These are phyloP conservation scores for Fonsecaea multimorphosa DNA, from an alignment of 2,329 filamentous ascomycete species.

Conservation along the genomic window DNA sequence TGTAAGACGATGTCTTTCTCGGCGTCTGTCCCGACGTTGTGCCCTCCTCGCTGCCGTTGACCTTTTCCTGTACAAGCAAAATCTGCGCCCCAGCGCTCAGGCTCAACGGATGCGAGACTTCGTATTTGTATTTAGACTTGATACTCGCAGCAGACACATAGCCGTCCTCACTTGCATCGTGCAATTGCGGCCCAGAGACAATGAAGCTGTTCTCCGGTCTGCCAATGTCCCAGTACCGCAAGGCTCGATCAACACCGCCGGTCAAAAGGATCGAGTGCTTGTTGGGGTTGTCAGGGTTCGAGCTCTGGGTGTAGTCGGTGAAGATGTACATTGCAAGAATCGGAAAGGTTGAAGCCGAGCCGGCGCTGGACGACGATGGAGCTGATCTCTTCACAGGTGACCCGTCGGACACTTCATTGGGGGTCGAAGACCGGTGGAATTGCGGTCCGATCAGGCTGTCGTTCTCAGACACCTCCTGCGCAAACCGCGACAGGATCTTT, in stretches of 20 bases:
- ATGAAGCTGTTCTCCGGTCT: constrained; percentile 78
- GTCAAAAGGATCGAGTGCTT: constrained; percentile 85
- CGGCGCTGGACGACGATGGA: neutral
- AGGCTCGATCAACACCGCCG: constrained; percentile 84
- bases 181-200: constrained; percentile 68
- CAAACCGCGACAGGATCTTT: constrained; percentile 84
- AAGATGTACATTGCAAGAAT: constrained; percentile 56
- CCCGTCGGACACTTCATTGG: constrained; percentile 9
- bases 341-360: constrained; percentile 9
- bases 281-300: constrained; percentile 48
- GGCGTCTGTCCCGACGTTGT: constrained; percentile 22
- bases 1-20: neutral
- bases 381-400: constrained; percentile 25
- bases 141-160: neutral
- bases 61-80: constrained; percentile 69
- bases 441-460: constrained; percentile 12
- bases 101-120: constrained; percentile 61
- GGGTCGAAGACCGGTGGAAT: neutral
- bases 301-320: constrained; percentile 61
- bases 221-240: constrained; percentile 91
- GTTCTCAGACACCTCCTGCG: constrained; percentile 53
- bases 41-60: constrained; percentile 51
- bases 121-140: constrained; percentile 69
- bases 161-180: constrained; percentile 68
- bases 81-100: constrained; percentile 59